Evolutionary conservation across 805 yeast species (phyloP).

Genomic region (Metschnikowia continentalis): DNA sequence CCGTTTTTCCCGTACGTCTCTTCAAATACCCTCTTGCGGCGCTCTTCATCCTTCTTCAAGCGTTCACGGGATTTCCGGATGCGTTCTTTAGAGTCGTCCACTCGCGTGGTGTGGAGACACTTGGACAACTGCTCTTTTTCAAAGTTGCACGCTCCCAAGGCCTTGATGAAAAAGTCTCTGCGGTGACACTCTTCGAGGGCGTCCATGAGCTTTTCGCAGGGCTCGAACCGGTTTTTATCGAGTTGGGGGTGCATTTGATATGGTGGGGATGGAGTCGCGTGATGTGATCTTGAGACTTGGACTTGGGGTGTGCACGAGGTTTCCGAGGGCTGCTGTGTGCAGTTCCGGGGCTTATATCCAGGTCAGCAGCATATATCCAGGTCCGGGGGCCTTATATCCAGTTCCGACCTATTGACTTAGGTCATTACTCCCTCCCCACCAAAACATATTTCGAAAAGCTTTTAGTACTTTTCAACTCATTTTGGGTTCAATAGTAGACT

Average conservation of each 20-base stretch:
- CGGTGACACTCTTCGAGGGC: constrained; percentile 89
- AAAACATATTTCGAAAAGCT: too few species aligned
- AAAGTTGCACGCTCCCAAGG: constrained; percentile 80
- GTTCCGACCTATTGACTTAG: background rate
- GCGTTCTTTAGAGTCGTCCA: constrained; percentile 55
- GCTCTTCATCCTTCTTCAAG: constrained; percentile 50
- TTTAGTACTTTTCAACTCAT: too few species aligned
- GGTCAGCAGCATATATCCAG: too few species aligned
- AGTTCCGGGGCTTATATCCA: background rate
- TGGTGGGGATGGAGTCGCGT: background rate
- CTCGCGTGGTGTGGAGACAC: constrained; percentile 78
- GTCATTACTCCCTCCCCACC: background rate
- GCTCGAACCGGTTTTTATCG: constrained; percentile 39
- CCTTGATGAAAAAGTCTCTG: constrained; percentile 59
- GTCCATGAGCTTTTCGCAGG: constrained; percentile 76
- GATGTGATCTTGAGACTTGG: background rate
- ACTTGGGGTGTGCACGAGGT: too few species aligned
- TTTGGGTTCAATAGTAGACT: too few species aligned
- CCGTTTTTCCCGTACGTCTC: constrained; percentile 77
- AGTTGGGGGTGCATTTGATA: constrained; percentile 42
- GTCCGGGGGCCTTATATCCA: background rate
- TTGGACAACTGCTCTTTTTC: constrained; percentile 73
- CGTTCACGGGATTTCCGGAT: constrained; percentile 52
- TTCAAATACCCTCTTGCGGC: constrained; percentile 62
- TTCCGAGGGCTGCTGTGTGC: too few species aligned